Evolutionary conservation across 208 protist species (phyloP).

Genomic region (Angomonas deanei): DNA sequence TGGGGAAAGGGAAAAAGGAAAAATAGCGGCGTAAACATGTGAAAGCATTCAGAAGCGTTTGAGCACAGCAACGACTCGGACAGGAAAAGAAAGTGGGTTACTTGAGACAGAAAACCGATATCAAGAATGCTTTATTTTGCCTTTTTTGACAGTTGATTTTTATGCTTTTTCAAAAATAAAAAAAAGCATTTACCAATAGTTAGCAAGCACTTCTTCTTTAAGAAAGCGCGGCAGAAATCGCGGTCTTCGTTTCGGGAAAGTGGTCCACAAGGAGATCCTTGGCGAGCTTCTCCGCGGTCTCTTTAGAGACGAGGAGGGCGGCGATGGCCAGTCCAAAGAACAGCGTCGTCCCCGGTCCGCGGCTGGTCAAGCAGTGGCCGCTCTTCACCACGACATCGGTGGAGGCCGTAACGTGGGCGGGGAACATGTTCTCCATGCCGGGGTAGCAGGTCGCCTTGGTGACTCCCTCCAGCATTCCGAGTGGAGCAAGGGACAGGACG

Average conservation of each 20-base stretch:
- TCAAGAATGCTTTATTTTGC: too few relatives aligned
- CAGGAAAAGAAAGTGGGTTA: too few relatives aligned
- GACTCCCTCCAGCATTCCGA: conserved; percentile 75
- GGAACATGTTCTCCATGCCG: conserved; percentile 63
- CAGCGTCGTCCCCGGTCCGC: conserved; percentile 77
- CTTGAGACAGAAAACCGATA: too few relatives aligned
- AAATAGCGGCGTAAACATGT: too few relatives aligned
- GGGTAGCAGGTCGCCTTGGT: conserved; percentile 76
- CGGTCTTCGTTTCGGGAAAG: conserved; percentile 15
- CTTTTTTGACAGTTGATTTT: background rate
- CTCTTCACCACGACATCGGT: conserved; percentile 61
- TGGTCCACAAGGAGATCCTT: conserved; percentile 68
- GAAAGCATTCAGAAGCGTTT: too few relatives aligned
- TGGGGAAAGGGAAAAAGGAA: too few relatives aligned
- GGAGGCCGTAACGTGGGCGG: conserved; percentile 43
- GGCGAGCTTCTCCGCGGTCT: conserved; percentile 56
- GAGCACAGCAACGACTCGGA: too few relatives aligned
- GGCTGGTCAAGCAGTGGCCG: conserved; percentile 82
- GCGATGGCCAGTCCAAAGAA: conserved; percentile 78
- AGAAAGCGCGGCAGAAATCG: background rate
- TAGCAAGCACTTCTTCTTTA: background rate
- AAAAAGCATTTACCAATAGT: background rate
- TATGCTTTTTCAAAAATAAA: conserved; percentile 6
- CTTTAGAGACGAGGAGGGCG: conserved; percentile 46
- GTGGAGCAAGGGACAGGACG: conserved; percentile 45